Evolutionary conservation across 176 grass and related monocot genomes (phyloP), one percentile per base, ranked within the genome.

Genomic region (Avena insularis): DNA sequence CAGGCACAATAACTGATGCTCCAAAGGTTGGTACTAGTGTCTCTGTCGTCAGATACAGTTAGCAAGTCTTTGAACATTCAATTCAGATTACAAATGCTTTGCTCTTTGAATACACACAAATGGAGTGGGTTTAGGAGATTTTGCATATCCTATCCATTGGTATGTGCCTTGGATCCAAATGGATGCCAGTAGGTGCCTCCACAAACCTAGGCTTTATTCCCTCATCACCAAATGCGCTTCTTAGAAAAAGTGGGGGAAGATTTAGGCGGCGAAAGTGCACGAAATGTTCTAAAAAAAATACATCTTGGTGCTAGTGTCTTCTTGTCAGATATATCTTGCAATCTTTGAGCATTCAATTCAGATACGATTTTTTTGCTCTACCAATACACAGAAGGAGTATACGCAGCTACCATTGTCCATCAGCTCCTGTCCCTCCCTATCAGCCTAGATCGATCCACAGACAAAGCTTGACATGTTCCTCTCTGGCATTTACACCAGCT

Each of bases 161-260:
- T 46, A 58, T 35, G 69, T 46, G 85, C 40, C 89, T 91, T 81
- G 50, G 67, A 59, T 48, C 76, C 89, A 80, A 91, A 91, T 48
- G 25, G 74, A 84, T 66, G 84, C 63, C 84, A 87, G 56, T 83
- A 74, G 12, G 79, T 59, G 27, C 11, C 62, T 91, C 68, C 89
- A 80, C 68, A 49, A 84, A 81, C 38, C 49, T 62, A 76, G 85
- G 82, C 89, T 88, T 91, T 81, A 40, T 50, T 68, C 19, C 81
- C 79, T 71, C 46, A 25, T 90, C 84, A 54, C 56, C 54, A 25
- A 72, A 83, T 62, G 60, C 29, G 70, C 72, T 78, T 82, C 3
- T 3, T 2, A 5, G 4, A 35, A 61, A 77, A 11, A 27, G 17
- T 40, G 12, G 19, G 10, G 4, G n/a, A 20, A 21, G n/a, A 79